Evolutionary conservation across 2,329 filamentous ascomycete species (phyloP).

Genomic region (Fusarium sp.): DNA sequence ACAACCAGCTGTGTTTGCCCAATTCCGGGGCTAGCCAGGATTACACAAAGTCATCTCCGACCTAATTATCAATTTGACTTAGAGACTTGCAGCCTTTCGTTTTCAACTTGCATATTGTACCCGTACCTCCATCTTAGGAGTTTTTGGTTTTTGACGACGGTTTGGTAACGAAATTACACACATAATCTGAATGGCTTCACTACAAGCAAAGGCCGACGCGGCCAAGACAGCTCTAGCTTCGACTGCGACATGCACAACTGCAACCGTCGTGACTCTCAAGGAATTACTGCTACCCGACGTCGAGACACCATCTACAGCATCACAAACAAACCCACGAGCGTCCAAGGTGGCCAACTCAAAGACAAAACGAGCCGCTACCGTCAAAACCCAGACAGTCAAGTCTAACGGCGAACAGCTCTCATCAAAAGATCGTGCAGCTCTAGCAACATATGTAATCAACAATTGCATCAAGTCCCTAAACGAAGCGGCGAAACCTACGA

Average conservation of each 20-base stretch:
- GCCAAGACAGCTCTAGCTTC: constrained; percentile 68
- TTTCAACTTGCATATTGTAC: constrained; percentile 41
- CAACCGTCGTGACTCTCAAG: constrained; percentile 61
- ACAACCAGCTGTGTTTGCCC: constrained; percentile 54
- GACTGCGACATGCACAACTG: constrained; percentile 65
- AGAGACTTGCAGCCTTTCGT: constrained; percentile 41
- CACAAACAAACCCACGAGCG: constrained; percentile 45
- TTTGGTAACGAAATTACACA: constrained; percentile 50
- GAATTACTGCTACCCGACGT: constrained; percentile 58
- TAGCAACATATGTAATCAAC: constrained; percentile 82
- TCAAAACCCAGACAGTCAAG: constrained; percentile 29
- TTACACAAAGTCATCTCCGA: constrained; percentile 1
- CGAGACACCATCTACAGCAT: constrained; percentile 44
- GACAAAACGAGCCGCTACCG: constrained; percentile 37
- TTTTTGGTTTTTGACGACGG: constrained; percentile 46
- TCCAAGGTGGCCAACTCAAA: constrained; percentile 47
- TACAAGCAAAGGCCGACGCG: constrained; percentile 60
- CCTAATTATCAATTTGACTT: constrained; percentile 28
- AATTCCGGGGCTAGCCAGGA: constrained; percentile 24
- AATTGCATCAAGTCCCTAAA: constrained; percentile 74
- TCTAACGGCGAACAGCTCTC: constrained; percentile 45
- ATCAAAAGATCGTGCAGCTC: constrained; percentile 68
- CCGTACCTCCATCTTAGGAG: constrained; percentile 43
- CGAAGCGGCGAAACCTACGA: constrained; percentile 70
- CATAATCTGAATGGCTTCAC: constrained; percentile 57